A percentile compares a stretch with the other conserved stretches of the same genome.
Evolutionary conservation across 108 stramenopile species (phyloP).

Genomic region (Parmales sp.): DNA sequence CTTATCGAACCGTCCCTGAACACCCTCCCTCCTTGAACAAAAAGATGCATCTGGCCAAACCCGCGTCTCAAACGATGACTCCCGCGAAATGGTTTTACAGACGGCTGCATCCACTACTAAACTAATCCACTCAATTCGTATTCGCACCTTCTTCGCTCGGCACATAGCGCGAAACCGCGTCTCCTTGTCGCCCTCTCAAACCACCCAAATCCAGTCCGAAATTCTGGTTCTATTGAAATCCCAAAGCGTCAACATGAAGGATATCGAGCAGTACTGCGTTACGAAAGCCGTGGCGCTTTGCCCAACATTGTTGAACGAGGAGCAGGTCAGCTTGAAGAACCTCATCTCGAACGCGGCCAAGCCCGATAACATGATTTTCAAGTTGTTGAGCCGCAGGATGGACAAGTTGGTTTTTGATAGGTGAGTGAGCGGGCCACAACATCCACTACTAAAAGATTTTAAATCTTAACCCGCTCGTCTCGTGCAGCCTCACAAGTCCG

Average conservation of each 20-base stretch:
- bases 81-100: not conserved
- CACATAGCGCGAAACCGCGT: no score
- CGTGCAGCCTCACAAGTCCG: no score
- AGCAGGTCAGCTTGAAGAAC: constrained; percentile 3
- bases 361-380: not conserved
- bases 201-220: not conserved
- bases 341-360: not conserved
- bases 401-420: constrained; percentile 4
- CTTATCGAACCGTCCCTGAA: no score
- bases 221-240: not conserved
- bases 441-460: no score
- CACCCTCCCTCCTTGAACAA: no score
- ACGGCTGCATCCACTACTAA: not conserved
- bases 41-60: no score
- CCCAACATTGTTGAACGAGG: not conserved
- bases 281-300: not conserved
- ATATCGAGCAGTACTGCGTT: not conserved
- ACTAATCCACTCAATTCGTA: no score
- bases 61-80: no score
- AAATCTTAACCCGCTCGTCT: no score
- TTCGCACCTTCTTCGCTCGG: no score
- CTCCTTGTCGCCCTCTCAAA: not conserved
- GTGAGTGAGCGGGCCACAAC: no score
- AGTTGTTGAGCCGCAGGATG: not conserved
- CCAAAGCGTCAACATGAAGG: not conserved